Conservation (phyloP, 805 yeast species). For the Sugiyamaella smithiae region DNA sequence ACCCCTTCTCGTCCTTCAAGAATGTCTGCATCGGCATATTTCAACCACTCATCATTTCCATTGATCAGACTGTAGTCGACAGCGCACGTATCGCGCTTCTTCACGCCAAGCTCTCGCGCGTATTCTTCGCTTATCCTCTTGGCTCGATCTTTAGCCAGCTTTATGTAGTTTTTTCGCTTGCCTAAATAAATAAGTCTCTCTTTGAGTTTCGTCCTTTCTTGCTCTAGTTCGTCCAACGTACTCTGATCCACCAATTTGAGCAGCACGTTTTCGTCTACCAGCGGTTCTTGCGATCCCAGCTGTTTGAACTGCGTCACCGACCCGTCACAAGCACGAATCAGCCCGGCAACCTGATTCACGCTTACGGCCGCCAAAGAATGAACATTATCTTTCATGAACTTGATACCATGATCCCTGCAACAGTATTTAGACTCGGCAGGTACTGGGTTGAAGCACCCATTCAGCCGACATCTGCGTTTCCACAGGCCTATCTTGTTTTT, state of each 20-base stretch:
- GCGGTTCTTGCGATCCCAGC: slow-evolving; percentile 15
- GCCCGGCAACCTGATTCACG: slow-evolving; percentile 15
- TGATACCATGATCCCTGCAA: slow-evolving; percentile 62
- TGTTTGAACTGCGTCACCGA: slow-evolving; percentile 12
- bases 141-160: slow-evolving; percentile 24
- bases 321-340: slow-evolving; percentile 10
- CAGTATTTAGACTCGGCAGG: slow-evolving; percentile 63
- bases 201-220: slow-evolving; percentile 4
- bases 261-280: neutral
- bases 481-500: slow-evolving; percentile 46
- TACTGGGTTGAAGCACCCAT: slow-evolving; percentile 56
- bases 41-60: slow-evolving; percentile 11
- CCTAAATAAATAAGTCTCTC: slow-evolving; percentile 12
- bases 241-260: neutral
- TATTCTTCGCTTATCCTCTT: slow-evolving; percentile 24
- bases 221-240: neutral
- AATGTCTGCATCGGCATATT: neutral
- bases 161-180: slow-evolving; percentile 14
- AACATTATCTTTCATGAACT: slow-evolving; percentile 30
- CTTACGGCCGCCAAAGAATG: slow-evolving; percentile 16
- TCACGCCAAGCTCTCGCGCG: slow-evolving; percentile 23
- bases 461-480: slow-evolving; percentile 72
- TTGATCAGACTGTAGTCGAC: slow-evolving; percentile 17
- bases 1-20: slow-evolving; percentile 13
- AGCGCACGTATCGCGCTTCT: slow-evolving; percentile 28